Conservation (phyloP, 805 yeast genomes). For the Candida insectalens region DNA sequence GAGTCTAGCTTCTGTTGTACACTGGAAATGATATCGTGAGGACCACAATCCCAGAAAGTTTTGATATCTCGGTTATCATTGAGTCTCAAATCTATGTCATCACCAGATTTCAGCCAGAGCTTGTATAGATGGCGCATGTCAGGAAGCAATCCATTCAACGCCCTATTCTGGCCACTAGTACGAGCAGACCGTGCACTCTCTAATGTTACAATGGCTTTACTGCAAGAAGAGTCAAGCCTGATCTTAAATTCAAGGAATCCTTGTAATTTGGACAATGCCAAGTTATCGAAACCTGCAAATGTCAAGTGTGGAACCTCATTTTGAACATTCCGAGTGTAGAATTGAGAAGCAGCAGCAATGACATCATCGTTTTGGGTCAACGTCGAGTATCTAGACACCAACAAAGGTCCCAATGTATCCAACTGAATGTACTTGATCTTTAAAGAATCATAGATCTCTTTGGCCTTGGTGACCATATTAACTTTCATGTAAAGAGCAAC, state of each 20-base stretch:
- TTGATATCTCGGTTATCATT: constrained; percentile 54
- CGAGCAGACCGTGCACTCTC: constrained; percentile 26
- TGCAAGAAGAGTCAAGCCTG: constrained; percentile 40
- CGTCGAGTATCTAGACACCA: constrained; percentile 39
- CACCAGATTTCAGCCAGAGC: constrained; percentile 9
- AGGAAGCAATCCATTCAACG: constrained; percentile 7
- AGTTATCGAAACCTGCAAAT: constrained; percentile 43
- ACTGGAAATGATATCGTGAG: constrained; percentile 19
- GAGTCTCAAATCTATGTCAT: constrained; percentile 22
- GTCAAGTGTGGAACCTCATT: constrained; percentile 41
- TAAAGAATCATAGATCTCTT: constrained; percentile 39
- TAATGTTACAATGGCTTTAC: constrained; percentile 28
- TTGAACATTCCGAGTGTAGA: constrained; percentile 43
- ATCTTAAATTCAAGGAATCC: constrained; percentile 56
- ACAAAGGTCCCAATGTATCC: constrained; percentile 54
- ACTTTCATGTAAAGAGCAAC: constrained; percentile 49
- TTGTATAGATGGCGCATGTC: constrained; percentile 10
- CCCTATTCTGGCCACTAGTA: constrained; percentile 16
- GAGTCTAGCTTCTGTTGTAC: constrained; percentile 11
- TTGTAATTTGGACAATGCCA: constrained; percentile 55
- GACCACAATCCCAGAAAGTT: constrained; percentile 43
- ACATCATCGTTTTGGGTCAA: constrained; percentile 23
- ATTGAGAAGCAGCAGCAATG: constrained; percentile 29
- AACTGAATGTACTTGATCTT: constrained; percentile 68
- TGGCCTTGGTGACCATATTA: constrained; percentile 44